Conservation (phyloP, 2,329 filamentous ascomycete species). For the Cladosporium sp. region DNA sequence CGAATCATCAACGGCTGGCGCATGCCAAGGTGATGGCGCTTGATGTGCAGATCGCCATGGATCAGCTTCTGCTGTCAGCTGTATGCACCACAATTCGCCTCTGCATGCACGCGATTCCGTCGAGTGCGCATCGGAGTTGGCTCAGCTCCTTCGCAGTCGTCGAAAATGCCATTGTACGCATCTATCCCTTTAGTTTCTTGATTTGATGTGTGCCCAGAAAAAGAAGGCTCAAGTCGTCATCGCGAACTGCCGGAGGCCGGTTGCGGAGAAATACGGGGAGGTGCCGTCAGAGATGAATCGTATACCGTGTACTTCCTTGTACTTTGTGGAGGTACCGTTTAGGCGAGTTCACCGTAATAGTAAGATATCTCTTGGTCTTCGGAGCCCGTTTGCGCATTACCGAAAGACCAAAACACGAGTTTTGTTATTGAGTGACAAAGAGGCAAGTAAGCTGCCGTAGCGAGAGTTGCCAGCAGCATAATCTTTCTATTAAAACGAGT, state of each 20-base stretch:
- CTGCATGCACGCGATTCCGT: not conserved
- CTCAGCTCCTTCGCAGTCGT: not conserved
- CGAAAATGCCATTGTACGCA: not conserved
- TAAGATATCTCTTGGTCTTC: not conserved
- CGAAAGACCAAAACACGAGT: no score
- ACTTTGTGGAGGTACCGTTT: not conserved
- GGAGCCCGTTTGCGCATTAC: not conserved
- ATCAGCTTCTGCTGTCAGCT: not conserved
- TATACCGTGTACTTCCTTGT: not conserved
- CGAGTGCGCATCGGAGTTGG: not conserved
- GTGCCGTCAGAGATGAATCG: not conserved
- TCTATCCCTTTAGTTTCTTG: not conserved
- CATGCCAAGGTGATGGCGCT: slow-evolving; percentile 2
- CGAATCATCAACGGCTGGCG: not conserved
- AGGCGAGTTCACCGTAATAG: not conserved
- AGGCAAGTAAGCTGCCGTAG: not conserved
- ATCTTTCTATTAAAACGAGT: not conserved
- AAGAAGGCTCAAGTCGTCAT: not conserved
- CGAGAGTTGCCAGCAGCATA: not conserved
- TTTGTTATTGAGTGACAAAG: not conserved
- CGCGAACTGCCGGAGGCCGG: not conserved
- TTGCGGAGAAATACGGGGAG: not conserved
- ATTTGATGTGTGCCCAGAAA: not conserved
- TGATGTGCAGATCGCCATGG: not conserved
- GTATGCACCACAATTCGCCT: not conserved